Evolutionary conservation across 768 basidiomycete species (phyloP).

Genomic region (Pleurotus eryngii): DNA sequence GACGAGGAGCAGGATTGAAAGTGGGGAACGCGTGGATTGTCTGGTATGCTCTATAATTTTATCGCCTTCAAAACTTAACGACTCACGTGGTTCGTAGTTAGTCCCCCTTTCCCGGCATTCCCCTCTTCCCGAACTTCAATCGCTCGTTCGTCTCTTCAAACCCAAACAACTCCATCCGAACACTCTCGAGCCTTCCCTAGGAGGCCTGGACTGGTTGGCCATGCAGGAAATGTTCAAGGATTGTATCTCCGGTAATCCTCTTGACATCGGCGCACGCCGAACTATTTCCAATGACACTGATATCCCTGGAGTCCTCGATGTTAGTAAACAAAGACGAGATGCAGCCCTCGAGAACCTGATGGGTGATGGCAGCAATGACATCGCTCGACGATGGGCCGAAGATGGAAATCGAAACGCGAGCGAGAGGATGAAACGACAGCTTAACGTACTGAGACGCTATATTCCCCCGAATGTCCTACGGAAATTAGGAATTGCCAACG

Average conservation of each 20-base stretch:
- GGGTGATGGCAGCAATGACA: conserved; percentile 44
- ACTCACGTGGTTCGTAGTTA: conserved; percentile 40
- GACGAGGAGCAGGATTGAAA: conserved; percentile 34
- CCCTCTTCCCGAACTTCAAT: conserved; percentile 78
- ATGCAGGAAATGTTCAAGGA: conserved; percentile 67
- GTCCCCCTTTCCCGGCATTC: conserved; percentile 88
- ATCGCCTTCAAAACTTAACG: background rate
- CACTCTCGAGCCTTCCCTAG: conserved; percentile 52
- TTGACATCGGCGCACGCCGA: background rate
- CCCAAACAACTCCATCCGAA: conserved; percentile 80
- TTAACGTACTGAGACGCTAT: conserved; percentile 42
- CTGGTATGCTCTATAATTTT: conserved; percentile 47
- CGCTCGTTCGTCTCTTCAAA: conserved; percentile 78
- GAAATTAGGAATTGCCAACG: conserved; percentile 21
- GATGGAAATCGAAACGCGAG: conserved; percentile 21
- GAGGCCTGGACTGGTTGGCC: conserved; percentile 68
- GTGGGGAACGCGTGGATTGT: conserved; percentile 46
- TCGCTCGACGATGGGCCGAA: conserved; percentile 56
- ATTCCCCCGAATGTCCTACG: conserved; percentile 26
- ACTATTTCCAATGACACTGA: background rate
- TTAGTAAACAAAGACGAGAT: conserved; percentile 30
- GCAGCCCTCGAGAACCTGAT: conserved; percentile 64
- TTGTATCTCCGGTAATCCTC: conserved; percentile 37
- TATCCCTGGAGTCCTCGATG: background rate
- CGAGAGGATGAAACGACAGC: conserved; percentile 34